Conservation (phyloP, 192 early-diverging fungal species). For the Linnemannia hyalina region DNA sequence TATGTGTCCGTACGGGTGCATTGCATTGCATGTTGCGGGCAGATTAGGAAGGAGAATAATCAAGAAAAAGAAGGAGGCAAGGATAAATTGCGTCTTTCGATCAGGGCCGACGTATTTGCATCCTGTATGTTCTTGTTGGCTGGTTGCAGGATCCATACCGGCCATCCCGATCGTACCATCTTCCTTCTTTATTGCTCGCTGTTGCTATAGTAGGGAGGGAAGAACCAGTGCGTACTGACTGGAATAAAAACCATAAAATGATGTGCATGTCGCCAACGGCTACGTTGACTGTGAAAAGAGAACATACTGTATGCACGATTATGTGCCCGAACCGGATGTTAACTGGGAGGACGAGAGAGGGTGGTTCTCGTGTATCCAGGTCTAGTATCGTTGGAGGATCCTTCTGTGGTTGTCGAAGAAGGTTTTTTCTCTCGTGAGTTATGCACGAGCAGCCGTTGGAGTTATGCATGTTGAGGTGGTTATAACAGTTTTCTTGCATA, state of each 20-base stretch:
- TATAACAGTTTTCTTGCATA: no score
- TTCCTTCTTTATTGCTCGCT: background rate
- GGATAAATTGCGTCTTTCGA: background rate
- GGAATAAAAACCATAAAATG: conserved; percentile 1
- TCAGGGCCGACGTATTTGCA: background rate
- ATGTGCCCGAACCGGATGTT: no score
- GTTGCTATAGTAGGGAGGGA: background rate
- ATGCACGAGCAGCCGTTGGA: no score
- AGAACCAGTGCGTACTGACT: background rate
- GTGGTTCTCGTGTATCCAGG: no score
- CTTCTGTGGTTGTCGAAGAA: no score
- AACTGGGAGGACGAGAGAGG: no score
- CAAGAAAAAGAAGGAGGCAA: background rate
- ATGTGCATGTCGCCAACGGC: background rate
- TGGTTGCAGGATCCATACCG: background rate
- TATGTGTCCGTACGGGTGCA: background rate
- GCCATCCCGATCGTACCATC: background rate
- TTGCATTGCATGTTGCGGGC: background rate
- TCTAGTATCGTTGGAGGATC: no score
- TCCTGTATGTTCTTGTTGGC: background rate
- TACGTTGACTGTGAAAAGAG: background rate
- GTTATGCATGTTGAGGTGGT: no score
- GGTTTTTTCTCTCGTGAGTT: no score
- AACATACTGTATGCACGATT: background rate
- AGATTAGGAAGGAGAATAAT: background rate